A percentile compares a stretch with the other conserved stretches of the same genome.
Evolutionary conservation across 441 rosid genomes (phyloP).

Genomic region (Metrosideros polymorpha): DNA sequence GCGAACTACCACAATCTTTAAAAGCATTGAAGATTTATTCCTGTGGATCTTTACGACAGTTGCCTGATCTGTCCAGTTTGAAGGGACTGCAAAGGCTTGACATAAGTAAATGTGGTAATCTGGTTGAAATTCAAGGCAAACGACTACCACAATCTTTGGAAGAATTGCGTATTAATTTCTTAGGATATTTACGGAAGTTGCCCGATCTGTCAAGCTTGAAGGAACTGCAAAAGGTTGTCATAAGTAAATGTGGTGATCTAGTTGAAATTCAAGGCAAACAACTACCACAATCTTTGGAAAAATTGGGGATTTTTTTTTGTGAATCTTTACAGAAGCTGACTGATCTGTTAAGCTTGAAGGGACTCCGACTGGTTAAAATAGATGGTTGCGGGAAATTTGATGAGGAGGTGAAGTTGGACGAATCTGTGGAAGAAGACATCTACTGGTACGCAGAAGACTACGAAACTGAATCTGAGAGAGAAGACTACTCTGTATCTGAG

Average conservation of each 20-base stretch:
- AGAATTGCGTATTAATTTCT: rapidly evolving
- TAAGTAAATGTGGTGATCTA: rapidly evolving
- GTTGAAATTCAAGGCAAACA: background rate
- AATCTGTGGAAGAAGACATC: too few species aligned
- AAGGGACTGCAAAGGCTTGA: rapidly evolving
- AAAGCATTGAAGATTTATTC: rapidly evolving
- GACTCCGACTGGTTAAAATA: too few species aligned
- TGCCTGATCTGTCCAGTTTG: background rate
- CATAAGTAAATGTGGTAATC: rapidly evolving
- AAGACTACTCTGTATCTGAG: too few species aligned
- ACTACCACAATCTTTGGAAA: background rate
- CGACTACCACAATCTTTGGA: background rate
- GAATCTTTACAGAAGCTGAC: background rate
- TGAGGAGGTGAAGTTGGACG: too few species aligned
- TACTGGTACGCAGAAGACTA: too few species aligned
- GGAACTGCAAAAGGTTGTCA: rapidly evolving
- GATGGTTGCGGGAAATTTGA: rapidly evolving
- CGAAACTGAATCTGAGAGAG: too few species aligned
- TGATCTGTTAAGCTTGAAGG: background rate
- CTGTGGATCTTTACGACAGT: background rate
- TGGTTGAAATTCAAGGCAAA: background rate
- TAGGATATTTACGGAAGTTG: background rate
- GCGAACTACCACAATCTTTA: background rate
- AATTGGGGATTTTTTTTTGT: rapidly evolving
- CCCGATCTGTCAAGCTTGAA: background rate